Percentiles rank a stretch among this genome's conserved stretches.
These are phyloP conservation scores for Rhodotorula mucilaginosa DNA, from an alignment of 1,284 basidiomycete species.

Conservation along the genomic window DNA sequence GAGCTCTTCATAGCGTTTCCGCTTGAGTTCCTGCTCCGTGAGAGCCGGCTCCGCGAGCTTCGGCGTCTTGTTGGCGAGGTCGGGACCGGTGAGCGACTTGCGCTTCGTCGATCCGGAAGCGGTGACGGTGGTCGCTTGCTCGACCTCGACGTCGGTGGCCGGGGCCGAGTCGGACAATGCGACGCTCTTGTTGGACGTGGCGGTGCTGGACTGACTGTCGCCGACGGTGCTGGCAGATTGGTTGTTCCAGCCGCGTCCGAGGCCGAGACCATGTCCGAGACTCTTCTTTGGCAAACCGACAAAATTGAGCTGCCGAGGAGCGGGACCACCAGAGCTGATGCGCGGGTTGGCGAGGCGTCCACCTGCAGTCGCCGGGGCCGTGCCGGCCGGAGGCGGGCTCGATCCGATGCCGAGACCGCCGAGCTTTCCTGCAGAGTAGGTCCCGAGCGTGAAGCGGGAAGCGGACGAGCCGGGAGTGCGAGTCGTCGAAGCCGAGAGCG, in stretches of 20 bases:
- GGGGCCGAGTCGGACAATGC: background rate
- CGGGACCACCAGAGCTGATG: constrained; percentile 23
- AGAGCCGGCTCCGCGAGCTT: constrained; percentile 14
- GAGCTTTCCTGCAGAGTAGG: constrained; percentile 32
- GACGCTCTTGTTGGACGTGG: constrained; percentile 6
- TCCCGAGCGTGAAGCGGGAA: constrained; percentile 16
- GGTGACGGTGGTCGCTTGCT: constrained; percentile 9
- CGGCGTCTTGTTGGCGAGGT: constrained; percentile 21
- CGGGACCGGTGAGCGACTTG: constrained; percentile 28
- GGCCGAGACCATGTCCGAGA: constrained; percentile 36
- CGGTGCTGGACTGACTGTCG: constrained; percentile 24
- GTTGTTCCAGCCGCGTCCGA: constrained; percentile 25
- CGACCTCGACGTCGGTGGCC: background rate
- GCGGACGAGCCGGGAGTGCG: constrained; percentile 22
- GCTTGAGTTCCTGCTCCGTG: constrained; percentile 13
- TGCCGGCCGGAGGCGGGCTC: constrained; percentile 16
- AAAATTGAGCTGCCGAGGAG: constrained; percentile 34
- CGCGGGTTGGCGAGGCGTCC: constrained; percentile 3
- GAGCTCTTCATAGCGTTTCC: constrained; percentile 20
- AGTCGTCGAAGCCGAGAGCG: constrained; percentile 18
- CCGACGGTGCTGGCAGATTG: background rate
- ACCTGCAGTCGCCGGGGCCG: constrained; percentile 7
- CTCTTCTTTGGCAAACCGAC: constrained; percentile 42
- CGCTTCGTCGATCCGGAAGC: constrained; percentile 32
- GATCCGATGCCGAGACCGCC: constrained; percentile 29